These are phyloP conservation scores for California macrophylla DNA, from an alignment of 441 rosid genomes.

Conservation along the genomic window DNA sequence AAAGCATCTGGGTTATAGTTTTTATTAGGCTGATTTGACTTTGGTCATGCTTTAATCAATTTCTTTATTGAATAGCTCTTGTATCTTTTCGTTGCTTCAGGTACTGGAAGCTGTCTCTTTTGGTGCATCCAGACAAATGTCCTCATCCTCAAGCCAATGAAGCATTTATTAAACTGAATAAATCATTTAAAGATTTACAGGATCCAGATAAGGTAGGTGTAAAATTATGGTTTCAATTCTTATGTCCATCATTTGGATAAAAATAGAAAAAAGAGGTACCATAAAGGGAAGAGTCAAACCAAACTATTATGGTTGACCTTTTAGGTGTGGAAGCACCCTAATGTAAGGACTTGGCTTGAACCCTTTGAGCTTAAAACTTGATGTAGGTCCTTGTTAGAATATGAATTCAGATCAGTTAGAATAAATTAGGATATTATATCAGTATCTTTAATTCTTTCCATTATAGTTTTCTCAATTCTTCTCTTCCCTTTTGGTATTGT, in stretches of 20 bases:
- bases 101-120: conserved; percentile 90
- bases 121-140: conserved; percentile 93
- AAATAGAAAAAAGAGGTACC: too few species aligned
- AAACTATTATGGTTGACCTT: too few species aligned
- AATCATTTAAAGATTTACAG: conserved; percentile 80
- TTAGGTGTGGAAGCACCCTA: too few species aligned
- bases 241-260: too few species aligned
- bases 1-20: background rate
- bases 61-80: background rate
- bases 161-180: conserved; percentile 71
- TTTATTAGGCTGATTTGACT: background rate
- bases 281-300: too few species aligned
- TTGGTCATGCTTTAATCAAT: background rate
- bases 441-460: too few species aligned
- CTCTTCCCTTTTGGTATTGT: too few species aligned
- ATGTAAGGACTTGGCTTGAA: too few species aligned
- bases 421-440: too few species aligned
- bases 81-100: conserved; percentile 23
- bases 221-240: background rate
- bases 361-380: background rate
- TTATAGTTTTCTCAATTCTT: too few species aligned
- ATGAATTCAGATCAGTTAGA: too few species aligned
- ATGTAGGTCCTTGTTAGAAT: background rate
- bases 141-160: conserved; percentile 88
- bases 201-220: conserved; percentile 65